Evolutionary conservation across 495 filamentous ascomycete genomes (phyloP), one percentile per base, ranked within the genome.

Genomic region (Aspergillus asperescens): DNA sequence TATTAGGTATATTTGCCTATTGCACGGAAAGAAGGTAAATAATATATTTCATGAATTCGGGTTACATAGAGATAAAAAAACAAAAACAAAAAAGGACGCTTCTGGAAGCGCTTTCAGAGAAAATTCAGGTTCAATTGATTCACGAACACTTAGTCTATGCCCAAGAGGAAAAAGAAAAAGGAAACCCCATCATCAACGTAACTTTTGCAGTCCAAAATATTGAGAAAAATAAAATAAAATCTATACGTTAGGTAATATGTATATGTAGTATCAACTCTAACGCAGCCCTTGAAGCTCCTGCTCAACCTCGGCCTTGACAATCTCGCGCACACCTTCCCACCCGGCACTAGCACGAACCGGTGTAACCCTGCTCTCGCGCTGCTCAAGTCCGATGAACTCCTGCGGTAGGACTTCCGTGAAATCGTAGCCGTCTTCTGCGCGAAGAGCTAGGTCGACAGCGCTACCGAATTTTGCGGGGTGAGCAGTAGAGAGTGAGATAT

Each of bases 401-500:
- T 79, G 63, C 6, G 92, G 91, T 43, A 94, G 74, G 4, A 95
- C 85, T 35, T 81, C 72, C 3, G 16, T 23, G 62, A 94, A 95
- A 41, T 77, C 74, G 57, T 90, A 96, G 0, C 75, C 79, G 6
- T 71, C 57, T 65, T 86, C 76, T 18, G 75, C 79, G 20, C 79
- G 77, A 67, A 96, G 69, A 1, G 90, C 90, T 29, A 82, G 58
- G 50, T 86, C 79, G 4, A 97, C 90, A 0, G 87, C 90, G 40
- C 79, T 77, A 8, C 82, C 81, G 63, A 96, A 96, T 68, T 97
- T 97, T 34, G 91, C 92, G 3, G 92, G 92, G 71, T 96, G 92
- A 7, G 91, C 91, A 2, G 92, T 97, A 5, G 88, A 86, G 5
- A 96, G 80, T 3, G 89, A 82, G 64, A 98, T 87, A 61, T 88